A percentile compares a stretch with the other conserved stretches of the same genome.
Evolutionary conservation across 805 yeast genomes (phyloP).

Genomic region (Metschnikowia continentalis): DNA sequence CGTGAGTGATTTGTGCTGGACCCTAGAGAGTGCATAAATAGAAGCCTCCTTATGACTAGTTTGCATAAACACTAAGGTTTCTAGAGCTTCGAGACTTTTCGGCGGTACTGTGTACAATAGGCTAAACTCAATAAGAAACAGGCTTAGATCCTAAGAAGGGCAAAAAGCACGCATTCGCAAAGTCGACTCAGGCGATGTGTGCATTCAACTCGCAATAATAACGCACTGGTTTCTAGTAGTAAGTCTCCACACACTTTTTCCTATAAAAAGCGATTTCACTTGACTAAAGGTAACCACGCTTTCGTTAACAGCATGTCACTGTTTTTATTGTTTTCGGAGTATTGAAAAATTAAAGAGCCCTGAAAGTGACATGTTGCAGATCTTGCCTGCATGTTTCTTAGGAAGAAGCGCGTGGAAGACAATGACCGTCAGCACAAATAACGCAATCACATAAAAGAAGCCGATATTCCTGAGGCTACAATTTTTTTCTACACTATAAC

Average conservation of each 20-base stretch:
- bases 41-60: background rate
- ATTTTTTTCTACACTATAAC: background rate
- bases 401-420: background rate
- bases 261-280: no score
- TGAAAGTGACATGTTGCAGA: background rate
- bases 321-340: background rate
- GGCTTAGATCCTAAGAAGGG: background rate
- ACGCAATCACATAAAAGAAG: constrained; percentile 4
- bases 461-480: background rate
- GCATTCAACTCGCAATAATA: background rate
- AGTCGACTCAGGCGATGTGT: background rate
- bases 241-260: no score
- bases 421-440: constrained; percentile 3
- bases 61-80: no score
- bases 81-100: no score
- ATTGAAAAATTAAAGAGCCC: background rate
- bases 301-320: background rate
- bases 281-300: background rate
- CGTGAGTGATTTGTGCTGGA: no score
- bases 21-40: background rate
- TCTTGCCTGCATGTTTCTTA: background rate
- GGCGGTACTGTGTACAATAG: no score
- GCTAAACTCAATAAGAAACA: no score
- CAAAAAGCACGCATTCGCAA: background rate
- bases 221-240: background rate